Base-by-base conservation (phyloP, 192 early-diverging fungal genomes). In the Jimgerdemannia flammicorona region DNA sequence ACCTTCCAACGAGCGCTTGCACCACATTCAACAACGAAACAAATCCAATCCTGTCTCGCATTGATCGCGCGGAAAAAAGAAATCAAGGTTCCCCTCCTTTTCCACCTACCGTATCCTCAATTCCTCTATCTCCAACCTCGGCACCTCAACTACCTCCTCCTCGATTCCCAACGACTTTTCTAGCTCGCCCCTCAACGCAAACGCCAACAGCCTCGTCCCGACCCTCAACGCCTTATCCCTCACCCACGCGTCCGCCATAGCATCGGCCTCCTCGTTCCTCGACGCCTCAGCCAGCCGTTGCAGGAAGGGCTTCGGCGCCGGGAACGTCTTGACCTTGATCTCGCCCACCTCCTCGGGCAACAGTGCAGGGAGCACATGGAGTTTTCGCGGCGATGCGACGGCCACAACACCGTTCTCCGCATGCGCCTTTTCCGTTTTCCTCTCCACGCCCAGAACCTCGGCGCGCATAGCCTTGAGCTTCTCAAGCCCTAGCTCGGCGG, bases 311-410 rank as follows among this genome's bases (percentile, higher is more conserved):
- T 81, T 81, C 54, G 80, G 80, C 20, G 76, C 78, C 9, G 84
- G 84, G 83, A 84, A 87, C 54, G 78, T 78, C 72, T 86, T 86
- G 70, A 86, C 76, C 11, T 68, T 71, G 67, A 88, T 67, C 44
- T 85, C 85, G 42, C 80, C 80, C 1, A 83, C 72, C 41, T 81
- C 9, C 70, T 78, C 39, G 49, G 49, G 49, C 14, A 59, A 6
- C 49, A 59, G 6, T 14, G 29, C 29, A 29, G 14, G 14, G 49
- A 59, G 8, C 49, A 69, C 43, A 83, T 74, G 39, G 80, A 77
- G 39, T 73, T 78, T 67, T 69, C 74, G 76, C 70, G 79, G 7
- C 63, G 9, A 29, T 40, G 20, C 3, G n/a, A 18, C 20, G 17
- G n/a, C 54, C 40, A 14, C 43, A 70, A 44, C 59, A 20, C 9